Conservation (phyloP, 139 green algal genomes). For the Tetraselmis striata region DNA sequence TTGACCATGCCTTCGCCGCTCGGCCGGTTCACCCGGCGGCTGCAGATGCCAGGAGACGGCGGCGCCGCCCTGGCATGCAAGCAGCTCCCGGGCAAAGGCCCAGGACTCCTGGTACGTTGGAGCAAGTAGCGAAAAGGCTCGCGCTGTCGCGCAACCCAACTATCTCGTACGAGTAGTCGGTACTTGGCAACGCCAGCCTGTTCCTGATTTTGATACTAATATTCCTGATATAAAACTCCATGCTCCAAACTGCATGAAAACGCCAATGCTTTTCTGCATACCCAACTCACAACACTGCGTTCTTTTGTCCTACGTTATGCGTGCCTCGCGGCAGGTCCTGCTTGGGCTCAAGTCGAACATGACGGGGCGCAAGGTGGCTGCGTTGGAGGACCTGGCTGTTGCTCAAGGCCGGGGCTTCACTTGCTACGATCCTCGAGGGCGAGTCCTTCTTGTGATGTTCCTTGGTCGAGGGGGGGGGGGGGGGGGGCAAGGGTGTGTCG, state of each 20-base stretch:
- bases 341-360: not conserved
- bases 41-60: too few species aligned
- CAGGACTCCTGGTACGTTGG: not conserved
- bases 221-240: too few species aligned
- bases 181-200: too few species aligned
- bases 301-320: not conserved
- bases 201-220: too few species aligned
- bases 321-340: not conserved
- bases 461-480: too few species aligned
- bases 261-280: not conserved
- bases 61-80: not conserved
- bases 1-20: too few species aligned
- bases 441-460: too few species aligned
- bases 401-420: not conserved
- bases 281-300: not conserved
- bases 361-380: not conserved
- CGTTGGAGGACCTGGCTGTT: not conserved
- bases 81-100: not conserved
- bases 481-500: too few species aligned
- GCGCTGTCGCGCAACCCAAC: not conserved
- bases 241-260: not conserved
- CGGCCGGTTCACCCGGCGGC: too few species aligned
- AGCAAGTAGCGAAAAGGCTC: not conserved
- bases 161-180: too few species aligned
- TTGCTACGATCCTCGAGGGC: not conserved